Conservation (phyloP, 768 basidiomycete species). For the Leccinum truebloodii region DNA sequence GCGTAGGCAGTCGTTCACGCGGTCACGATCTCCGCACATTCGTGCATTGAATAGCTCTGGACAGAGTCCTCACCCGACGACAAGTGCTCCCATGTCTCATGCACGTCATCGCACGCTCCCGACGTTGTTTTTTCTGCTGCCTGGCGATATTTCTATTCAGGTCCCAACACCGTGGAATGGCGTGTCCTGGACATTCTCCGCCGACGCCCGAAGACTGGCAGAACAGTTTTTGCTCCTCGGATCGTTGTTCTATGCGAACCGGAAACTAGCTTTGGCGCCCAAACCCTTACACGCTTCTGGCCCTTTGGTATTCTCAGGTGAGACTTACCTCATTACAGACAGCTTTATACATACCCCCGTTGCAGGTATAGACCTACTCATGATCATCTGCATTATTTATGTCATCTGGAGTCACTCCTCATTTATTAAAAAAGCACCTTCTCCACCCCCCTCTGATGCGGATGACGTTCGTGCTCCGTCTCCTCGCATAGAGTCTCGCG, state of each 20-base stretch:
- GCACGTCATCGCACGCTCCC: constrained; percentile 40
- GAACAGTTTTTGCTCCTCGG: constrained; percentile 68
- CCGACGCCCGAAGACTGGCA: constrained; percentile 60
- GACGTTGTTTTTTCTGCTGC: constrained; percentile 42
- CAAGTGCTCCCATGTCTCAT: constrained; percentile 42
- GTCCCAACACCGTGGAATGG: constrained; percentile 45
- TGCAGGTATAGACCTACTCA: constrained; percentile 59
- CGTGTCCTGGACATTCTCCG: constrained; percentile 46
- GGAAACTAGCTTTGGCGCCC: constrained; percentile 32
- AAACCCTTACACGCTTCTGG: constrained; percentile 26
- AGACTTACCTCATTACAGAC: constrained; percentile 11
- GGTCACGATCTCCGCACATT: constrained; percentile 69
- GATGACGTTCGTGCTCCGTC: constrained; percentile 32
- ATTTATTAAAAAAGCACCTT: constrained; percentile 32
- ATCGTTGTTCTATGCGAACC: constrained; percentile 58
- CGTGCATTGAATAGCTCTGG: constrained; percentile 33
- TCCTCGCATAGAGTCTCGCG: constrained; percentile 51
- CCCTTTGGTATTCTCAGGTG: constrained; percentile 56
- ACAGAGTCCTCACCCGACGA: constrained; percentile 39
- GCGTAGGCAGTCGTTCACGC: constrained; percentile 56
- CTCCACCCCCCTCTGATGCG: constrained; percentile 16
- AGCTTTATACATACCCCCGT: constrained; percentile 7
- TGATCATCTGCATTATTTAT: constrained; percentile 58
- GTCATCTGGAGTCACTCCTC: constrained; percentile 60
- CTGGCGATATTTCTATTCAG: constrained; percentile 46